These are phyloP conservation scores for Camelina laxa DNA, from an alignment of 345 rosid species.

Conservation along the genomic window DNA sequence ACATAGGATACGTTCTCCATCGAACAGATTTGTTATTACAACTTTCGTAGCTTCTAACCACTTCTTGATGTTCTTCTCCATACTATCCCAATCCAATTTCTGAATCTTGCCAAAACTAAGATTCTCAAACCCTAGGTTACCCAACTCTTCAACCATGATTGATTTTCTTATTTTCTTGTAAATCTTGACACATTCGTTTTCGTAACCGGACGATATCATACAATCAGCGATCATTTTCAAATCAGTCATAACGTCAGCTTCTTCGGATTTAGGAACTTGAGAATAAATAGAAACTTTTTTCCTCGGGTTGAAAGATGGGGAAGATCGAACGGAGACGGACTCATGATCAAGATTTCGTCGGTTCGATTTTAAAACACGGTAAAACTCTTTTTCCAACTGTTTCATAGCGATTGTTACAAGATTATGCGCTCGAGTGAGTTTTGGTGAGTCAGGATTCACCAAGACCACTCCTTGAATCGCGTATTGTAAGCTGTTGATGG, in stretches of 20 bases:
- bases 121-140: slow-evolving; percentile 64
- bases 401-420: slow-evolving; percentile 71
- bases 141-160: slow-evolving; percentile 66
- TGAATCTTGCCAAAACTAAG: slow-evolving; percentile 52
- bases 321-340: slow-evolving; percentile 53
- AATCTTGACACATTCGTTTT: slow-evolving; percentile 62
- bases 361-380: slow-evolving; percentile 59
- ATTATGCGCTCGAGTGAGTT: slow-evolving; percentile 59
- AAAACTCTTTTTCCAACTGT: slow-evolving; percentile 69
- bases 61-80: slow-evolving; percentile 60
- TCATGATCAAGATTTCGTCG: slow-evolving; percentile 58
- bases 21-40: slow-evolving; percentile 56
- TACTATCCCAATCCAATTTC: slow-evolving; percentile 73
- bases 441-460: slow-evolving; percentile 48
- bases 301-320: slow-evolving; percentile 25
- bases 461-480: slow-evolving; percentile 61
- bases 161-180: slow-evolving; percentile 71
- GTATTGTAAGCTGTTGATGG: slow-evolving; percentile 56
- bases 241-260: slow-evolving; percentile 59
- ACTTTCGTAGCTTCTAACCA: slow-evolving; percentile 63
- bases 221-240: slow-evolving; percentile 80
- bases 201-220: slow-evolving; percentile 78
- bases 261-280: slow-evolving; percentile 39
- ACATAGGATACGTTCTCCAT: slow-evolving; percentile 67
- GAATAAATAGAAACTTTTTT: neutral